Evolutionary conservation across 2,329 filamentous ascomycete species (phyloP).

Genomic region (Myriosclerotinia curreyana): DNA sequence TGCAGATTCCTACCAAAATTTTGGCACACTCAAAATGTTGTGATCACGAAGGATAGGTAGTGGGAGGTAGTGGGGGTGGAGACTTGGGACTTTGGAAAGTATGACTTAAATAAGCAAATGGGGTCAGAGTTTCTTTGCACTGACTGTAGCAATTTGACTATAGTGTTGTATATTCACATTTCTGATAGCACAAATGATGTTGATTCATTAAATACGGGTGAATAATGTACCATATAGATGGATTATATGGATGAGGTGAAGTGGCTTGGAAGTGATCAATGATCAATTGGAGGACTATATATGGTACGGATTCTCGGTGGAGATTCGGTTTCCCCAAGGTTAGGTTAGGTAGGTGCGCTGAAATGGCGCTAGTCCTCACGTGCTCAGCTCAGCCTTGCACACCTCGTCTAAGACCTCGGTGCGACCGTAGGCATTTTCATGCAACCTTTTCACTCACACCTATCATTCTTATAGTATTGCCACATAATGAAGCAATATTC

Average conservation of each 20-base stretch:
- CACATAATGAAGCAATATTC: neutral
- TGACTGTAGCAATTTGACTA: too few species aligned
- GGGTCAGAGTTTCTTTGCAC: neutral
- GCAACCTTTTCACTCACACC: neutral
- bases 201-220: neutral
- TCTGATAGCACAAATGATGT: neutral
- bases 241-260: neutral
- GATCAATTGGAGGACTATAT: constrained; percentile 2
- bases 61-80: neutral
- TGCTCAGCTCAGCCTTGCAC: neutral
- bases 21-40: neutral
- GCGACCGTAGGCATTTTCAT: neutral
- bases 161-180: neutral
- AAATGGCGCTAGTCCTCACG: neutral
- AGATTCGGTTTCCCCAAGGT: neutral
- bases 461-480: neutral
- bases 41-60: constrained; percentile 1
- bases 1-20: neutral
- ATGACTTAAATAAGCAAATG: constrained; percentile 1
- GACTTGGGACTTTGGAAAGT: neutral
- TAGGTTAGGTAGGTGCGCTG: neutral
- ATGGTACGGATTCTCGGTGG: neutral
- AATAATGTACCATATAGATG: neutral
- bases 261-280: constrained; percentile 7
- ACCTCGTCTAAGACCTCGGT: neutral